Evolutionary conservation across 129 eudicot genomes (phyloP).

Genomic region (Flaveria robusta): DNA sequence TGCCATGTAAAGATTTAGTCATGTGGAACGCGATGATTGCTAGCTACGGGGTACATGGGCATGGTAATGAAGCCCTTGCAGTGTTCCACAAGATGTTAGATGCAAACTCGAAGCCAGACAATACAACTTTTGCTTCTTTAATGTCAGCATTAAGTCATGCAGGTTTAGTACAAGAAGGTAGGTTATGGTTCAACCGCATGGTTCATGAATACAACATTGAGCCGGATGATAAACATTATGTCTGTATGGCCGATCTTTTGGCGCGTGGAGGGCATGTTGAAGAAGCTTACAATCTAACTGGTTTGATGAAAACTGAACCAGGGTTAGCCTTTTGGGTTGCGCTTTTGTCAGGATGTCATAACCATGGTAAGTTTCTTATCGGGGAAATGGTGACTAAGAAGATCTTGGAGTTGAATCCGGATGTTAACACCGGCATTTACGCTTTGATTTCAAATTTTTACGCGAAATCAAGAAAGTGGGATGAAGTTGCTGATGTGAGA

Average conservation of each 20-base stretch:
- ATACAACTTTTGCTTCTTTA: slow-evolving; percentile 71
- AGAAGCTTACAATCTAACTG: slow-evolving; percentile 59
- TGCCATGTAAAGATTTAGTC: slow-evolving; percentile 47
- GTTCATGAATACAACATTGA: slow-evolving; percentile 49
- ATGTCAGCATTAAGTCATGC: slow-evolving; percentile 83
- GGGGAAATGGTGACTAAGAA: slow-evolving; percentile 69
- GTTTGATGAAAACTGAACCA: slow-evolving; percentile 48
- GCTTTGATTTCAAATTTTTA: slow-evolving; percentile 68
- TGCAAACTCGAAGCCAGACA: slow-evolving; percentile 55
- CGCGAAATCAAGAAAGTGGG: slow-evolving; percentile 69
- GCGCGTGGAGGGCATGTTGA: slow-evolving; percentile 79
- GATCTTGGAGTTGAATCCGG: slow-evolving; percentile 59
- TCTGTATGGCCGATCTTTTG: slow-evolving; percentile 78
- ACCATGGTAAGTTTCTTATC: slow-evolving; percentile 49
- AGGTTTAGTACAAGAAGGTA: slow-evolving; percentile 77
- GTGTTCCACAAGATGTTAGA: slow-evolving; percentile 61
- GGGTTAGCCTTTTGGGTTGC: slow-evolving; percentile 78
- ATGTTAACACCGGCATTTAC: slow-evolving; percentile 52
- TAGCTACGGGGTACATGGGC: slow-evolving; percentile 78
- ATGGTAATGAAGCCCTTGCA: slow-evolving; percentile 64
- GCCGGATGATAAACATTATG: slow-evolving; percentile 74
- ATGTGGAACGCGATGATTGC: slow-evolving; percentile 74
- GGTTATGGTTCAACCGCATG: slow-evolving; percentile 66
- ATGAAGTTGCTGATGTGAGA: slow-evolving; percentile 65
- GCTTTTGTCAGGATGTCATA: slow-evolving; percentile 75